These are phyloP conservation scores for Hypoxylon rickii DNA, from an alignment of 495 filamentous ascomycete genomes.

Conservation along the genomic window DNA sequence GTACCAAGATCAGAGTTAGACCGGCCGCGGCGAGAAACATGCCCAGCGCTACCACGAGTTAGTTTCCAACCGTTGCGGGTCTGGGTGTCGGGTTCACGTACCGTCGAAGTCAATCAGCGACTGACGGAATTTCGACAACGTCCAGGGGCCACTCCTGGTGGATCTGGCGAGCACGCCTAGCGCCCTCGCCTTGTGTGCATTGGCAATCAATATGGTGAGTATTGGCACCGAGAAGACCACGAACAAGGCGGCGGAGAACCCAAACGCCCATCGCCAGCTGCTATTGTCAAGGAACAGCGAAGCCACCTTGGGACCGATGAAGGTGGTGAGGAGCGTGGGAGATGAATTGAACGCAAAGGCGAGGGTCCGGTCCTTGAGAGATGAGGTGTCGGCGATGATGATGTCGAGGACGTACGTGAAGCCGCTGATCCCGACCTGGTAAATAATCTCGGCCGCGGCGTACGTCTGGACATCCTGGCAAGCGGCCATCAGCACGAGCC, in stretches of 20 bases:
- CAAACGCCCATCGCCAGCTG: slow-evolving; percentile 64
- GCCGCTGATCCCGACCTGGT: slow-evolving; percentile 59
- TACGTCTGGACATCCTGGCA: slow-evolving; percentile 55
- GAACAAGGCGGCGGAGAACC: slow-evolving; percentile 50
- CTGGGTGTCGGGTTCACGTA: slow-evolving; percentile 36
- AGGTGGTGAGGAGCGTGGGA: slow-evolving; percentile 63
- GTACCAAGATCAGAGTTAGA: slow-evolving; percentile 65
- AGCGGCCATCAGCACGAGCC: slow-evolving; percentile 57
- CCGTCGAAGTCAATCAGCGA: slow-evolving; percentile 66
- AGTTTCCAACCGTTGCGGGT: slow-evolving; percentile 11
- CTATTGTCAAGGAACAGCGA: slow-evolving; percentile 42
- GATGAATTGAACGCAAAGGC: slow-evolving; percentile 60
- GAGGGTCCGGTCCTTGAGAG: slow-evolving; percentile 59
- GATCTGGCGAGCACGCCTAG: slow-evolving; percentile 53
- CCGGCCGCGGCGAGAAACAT: slow-evolving; percentile 61
- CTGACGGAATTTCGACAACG: slow-evolving; percentile 52
- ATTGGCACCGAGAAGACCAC: slow-evolving; percentile 42
- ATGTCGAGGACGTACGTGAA: slow-evolving; percentile 59
- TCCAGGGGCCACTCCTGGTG: slow-evolving; percentile 51
- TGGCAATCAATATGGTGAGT: slow-evolving; percentile 53
- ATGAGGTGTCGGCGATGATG: slow-evolving; percentile 64
- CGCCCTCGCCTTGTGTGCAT: slow-evolving; percentile 63
- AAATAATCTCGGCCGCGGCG: slow-evolving; percentile 58
- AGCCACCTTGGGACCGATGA: slow-evolving; percentile 45
- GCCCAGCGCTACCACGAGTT: slow-evolving; percentile 47